A percentile compares a stretch with the other conserved stretches of the same genome.
These are phyloP conservation scores for Trypanosoma congolense DNA, from an alignment of 208 protist genomes.

Conservation along the genomic window DNA sequence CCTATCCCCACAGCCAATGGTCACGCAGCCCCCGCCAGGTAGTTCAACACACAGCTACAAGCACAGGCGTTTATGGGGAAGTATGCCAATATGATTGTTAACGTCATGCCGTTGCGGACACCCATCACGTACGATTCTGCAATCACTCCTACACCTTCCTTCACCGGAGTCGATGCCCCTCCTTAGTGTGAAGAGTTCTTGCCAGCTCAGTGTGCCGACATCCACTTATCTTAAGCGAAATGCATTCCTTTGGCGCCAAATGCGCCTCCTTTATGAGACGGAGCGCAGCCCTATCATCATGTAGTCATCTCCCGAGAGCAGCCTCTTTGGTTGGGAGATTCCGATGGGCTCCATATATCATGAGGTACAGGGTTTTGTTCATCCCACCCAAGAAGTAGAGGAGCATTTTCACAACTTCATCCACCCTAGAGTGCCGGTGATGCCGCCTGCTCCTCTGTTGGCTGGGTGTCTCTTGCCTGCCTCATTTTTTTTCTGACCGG, in stretches of 20 bases:
- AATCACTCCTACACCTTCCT: too few relatives aligned
- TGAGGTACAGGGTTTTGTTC: too few relatives aligned
- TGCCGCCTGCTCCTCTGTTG: too few relatives aligned
- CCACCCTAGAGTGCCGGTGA: too few relatives aligned
- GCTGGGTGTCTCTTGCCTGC: too few relatives aligned
- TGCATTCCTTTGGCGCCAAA: neutral
- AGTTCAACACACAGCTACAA: neutral
- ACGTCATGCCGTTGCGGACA: neutral
- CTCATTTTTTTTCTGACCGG: too few relatives aligned
- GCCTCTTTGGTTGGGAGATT: slow-evolving; percentile 1
- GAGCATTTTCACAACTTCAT: too few relatives aligned
- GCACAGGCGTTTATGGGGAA: neutral
- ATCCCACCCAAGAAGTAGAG: too few relatives aligned
- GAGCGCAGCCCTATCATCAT: slow-evolving; percentile 9
- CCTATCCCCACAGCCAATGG: slow-evolving; percentile 1
- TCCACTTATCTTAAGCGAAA: slow-evolving; percentile 9
- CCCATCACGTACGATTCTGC: too few relatives aligned
- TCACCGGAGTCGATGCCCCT: slow-evolving; percentile 10
- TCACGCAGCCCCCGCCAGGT: neutral
- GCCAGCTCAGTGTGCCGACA: slow-evolving; percentile 10
- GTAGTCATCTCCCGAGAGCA: neutral
- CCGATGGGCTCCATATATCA: too few relatives aligned
- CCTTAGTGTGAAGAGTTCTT: slow-evolving; percentile 1
- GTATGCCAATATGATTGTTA: slow-evolving; percentile 1
- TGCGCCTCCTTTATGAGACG: slow-evolving; percentile 4